These are phyloP conservation scores for Babesia bigemina DNA, from an alignment of 169 alveolate genomes.

Conservation along the genomic window DNA sequence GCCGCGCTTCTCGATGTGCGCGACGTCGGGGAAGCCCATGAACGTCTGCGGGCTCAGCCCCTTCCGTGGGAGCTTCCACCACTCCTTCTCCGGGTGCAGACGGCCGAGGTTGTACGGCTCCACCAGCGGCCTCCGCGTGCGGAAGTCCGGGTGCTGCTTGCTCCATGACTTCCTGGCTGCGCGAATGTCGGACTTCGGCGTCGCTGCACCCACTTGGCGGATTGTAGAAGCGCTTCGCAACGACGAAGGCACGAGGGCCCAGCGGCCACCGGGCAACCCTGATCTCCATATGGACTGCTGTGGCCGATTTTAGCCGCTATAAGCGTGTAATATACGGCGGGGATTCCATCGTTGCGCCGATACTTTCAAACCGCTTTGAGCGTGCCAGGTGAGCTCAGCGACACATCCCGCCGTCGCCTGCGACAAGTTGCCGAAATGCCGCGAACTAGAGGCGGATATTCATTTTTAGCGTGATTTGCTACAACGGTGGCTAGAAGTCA, in stretches of 20 bases:
- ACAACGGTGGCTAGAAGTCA: not conserved
- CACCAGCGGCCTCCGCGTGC: slow-evolving; percentile 80
- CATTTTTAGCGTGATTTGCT: no score
- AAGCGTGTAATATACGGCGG: no score
- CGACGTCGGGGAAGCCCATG: slow-evolving; percentile 82
- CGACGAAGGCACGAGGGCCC: slow-evolving; percentile 7
- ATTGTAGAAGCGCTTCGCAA: slow-evolving; percentile 63
- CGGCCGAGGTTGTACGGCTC: slow-evolving; percentile 75
- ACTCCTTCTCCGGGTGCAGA: slow-evolving; percentile 80
- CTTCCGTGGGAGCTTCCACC: slow-evolving; percentile 78
- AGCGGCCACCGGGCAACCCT: not conserved
- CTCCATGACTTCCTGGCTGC: slow-evolving; percentile 79
- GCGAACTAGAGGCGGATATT: no score
- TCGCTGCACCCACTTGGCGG: slow-evolving; percentile 53
- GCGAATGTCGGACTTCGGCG: not conserved
- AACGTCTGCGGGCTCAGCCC: slow-evolving; percentile 72
- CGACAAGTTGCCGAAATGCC: no score
- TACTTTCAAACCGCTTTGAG: no score
- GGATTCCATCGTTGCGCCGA: no score
- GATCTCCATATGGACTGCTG: not conserved
- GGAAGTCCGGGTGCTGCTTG: slow-evolving; percentile 78
- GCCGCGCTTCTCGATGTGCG: slow-evolving; percentile 70
- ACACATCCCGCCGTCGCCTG: not conserved
- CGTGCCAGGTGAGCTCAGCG: not conserved
- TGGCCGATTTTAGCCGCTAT: no score